Percentiles rank a stretch among this genome's conserved stretches.
phyloP scores from a whole-genome alignment of 192 early-diverging fungal species.

The Coemansia reversa region DNA sequence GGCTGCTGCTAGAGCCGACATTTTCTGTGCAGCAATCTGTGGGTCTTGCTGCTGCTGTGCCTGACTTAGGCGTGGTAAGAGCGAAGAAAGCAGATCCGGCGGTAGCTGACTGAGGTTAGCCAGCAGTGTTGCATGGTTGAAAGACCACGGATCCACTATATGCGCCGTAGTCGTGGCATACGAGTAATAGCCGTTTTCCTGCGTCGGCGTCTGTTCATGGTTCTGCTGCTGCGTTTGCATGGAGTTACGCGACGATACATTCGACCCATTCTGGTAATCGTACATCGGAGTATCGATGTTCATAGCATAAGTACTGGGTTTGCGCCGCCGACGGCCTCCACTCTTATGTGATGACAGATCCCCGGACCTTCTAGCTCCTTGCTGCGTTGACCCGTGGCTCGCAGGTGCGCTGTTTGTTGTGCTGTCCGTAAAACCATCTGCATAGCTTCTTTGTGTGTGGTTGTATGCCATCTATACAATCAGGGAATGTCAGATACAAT shows the following conservation, averaged over 20 bases:
- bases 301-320: slow-evolving; percentile 39
- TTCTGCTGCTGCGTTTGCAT: slow-evolving; percentile 13
- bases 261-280: slow-evolving; percentile 7
- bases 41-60: slow-evolving; percentile 21
- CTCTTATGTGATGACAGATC: neutral
- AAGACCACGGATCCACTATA: slow-evolving; percentile 48
- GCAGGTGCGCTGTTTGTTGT: neutral
- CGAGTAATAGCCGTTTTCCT: slow-evolving; percentile 24
- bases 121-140: slow-evolving; percentile 39
- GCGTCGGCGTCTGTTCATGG: slow-evolving; percentile 11
- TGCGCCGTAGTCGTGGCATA: slow-evolving; percentile 48
- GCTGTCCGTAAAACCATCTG: neutral
- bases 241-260: neutral
- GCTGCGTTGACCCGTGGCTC: neutral
- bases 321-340: slow-evolving; percentile 25
- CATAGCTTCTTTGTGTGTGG: slow-evolving; percentile 8
- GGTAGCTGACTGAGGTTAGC: slow-evolving; percentile 46
- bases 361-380: neutral
- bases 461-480: slow-evolving; percentile 20
- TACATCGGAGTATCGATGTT: slow-evolving; percentile 23
- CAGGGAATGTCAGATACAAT: neutral
- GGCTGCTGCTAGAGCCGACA: slow-evolving; percentile 32
- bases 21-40: slow-evolving; percentile 16
- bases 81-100: slow-evolving; percentile 39
- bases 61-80: slow-evolving; percentile 28